phyloP scores from a whole-genome alignment of 768 basidiomycete genomes.

The Pleurotus platypus region DNA sequence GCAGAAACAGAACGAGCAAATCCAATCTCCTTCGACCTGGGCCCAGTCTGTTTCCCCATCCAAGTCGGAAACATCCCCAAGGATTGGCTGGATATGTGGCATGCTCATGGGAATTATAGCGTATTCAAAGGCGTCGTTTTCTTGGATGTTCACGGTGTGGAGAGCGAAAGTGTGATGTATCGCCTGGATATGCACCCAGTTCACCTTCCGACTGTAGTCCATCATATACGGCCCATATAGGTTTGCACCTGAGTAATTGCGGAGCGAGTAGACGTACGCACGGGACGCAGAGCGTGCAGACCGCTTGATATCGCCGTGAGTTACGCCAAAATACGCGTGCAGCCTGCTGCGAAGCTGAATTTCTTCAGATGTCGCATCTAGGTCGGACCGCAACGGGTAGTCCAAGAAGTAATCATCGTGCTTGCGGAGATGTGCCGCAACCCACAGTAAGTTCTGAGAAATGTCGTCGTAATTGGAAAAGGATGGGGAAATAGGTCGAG shows the following conservation, averaged over 20 bases:
- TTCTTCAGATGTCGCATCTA: constrained; percentile 14
- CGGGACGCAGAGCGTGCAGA: constrained; percentile 36
- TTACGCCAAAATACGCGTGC: constrained; percentile 57
- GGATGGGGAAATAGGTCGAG: constrained; percentile 31
- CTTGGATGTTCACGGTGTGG: constrained; percentile 41
- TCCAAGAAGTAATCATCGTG: constrained; percentile 42
- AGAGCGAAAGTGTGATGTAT: constrained; percentile 55
- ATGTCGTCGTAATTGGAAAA: constrained; percentile 20
- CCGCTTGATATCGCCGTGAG: constrained; percentile 34
- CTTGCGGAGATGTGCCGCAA: constrained; percentile 34
- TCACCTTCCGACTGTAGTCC: constrained; percentile 40
- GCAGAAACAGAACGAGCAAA: constrained; percentile 61
- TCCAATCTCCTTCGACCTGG: constrained; percentile 57
- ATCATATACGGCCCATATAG: constrained; percentile 54
- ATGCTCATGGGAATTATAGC: constrained; percentile 47
- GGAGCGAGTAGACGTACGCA: constrained; percentile 59
- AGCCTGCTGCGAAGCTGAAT: constrained; percentile 45
- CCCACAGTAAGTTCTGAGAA: constrained; percentile 54
- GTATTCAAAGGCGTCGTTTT: constrained; percentile 27
- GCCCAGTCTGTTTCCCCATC: constrained; percentile 49
- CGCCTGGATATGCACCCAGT: constrained; percentile 59
- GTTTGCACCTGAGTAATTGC: constrained; percentile 47
- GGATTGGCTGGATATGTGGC: constrained; percentile 48
- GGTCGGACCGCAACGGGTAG: constrained; percentile 12
- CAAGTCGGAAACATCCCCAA: constrained; percentile 34